Evolutionary conservation across 306 rosid genomes (phyloP).

Genomic region (Pterocarpus santalinus): DNA sequence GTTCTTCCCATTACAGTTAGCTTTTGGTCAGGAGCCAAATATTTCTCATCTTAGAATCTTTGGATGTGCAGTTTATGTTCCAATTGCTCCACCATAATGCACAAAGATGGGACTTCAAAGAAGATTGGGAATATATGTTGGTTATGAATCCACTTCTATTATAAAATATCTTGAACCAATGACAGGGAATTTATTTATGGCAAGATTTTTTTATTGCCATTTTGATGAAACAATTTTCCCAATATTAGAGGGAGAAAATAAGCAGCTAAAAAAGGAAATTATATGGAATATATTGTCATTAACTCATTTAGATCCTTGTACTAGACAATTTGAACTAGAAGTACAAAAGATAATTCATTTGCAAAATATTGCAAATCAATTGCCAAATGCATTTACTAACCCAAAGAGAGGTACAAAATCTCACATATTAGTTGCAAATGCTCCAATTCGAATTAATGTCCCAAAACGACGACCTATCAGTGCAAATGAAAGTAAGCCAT

Average conservation of each 20-base stretch:
- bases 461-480: background rate
- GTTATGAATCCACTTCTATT: too few relatives aligned
- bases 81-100: background rate
- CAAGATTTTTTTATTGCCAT: background rate
- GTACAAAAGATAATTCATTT: background rate
- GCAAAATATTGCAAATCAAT: background rate
- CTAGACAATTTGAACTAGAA: background rate
- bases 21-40: background rate
- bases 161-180: background rate
- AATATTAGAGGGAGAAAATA: too few relatives aligned
- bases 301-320: background rate
- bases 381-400: background rate
- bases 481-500: background rate
- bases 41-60: background rate
- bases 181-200: too few relatives aligned
- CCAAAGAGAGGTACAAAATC: background rate
- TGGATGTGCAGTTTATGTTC: background rate
- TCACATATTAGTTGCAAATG: background rate
- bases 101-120: background rate
- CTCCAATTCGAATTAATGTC: background rate
- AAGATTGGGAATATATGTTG: too few relatives aligned
- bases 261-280: too few relatives aligned
- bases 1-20: background rate
- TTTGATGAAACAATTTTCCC: background rate
- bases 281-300: background rate